Conservation (phyloP, 2,329 filamentous ascomycete genomes). For the Cladophialophora chaetospira region DNA sequence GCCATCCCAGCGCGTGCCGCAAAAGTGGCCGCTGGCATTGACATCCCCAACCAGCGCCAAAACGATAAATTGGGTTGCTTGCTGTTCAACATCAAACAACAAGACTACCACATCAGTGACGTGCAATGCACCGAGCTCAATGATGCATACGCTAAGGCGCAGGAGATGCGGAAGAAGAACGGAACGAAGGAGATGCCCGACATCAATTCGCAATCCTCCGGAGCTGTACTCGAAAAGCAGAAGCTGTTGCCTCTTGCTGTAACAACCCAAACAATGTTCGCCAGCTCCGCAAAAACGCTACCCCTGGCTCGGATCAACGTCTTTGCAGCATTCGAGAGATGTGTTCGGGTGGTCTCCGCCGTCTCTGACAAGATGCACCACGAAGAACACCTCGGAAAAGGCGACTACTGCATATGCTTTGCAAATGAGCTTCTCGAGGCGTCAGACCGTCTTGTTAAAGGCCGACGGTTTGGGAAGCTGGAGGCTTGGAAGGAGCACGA, state of each 20-base stretch:
- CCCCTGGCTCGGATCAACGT: conserved; percentile 34
- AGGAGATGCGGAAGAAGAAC: not conserved
- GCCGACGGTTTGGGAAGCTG: conserved; percentile 21
- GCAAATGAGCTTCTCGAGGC: conserved; percentile 30
- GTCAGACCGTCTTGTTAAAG: conserved; percentile 32
- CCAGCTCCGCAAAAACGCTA: conserved; percentile 1
- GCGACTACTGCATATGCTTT: conserved; percentile 36
- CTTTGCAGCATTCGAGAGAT: conserved; percentile 33
- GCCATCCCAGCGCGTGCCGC: conserved; percentile 34
- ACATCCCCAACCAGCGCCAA: conserved; percentile 17
- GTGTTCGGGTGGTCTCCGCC: conserved; percentile 30
- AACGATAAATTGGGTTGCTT: conserved; percentile 22
- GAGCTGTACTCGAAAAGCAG: not conserved
- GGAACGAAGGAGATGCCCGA: not conserved
- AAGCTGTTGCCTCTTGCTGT: not conserved
- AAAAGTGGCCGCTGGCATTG: conserved; percentile 34
- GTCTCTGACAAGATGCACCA: conserved; percentile 34
- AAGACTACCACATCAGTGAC: conserved; percentile 30
- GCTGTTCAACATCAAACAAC: conserved; percentile 33
- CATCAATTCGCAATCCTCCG: not conserved
- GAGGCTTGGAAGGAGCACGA: conserved; percentile 31
- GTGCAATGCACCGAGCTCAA: conserved; percentile 16
- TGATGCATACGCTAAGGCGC: not conserved
- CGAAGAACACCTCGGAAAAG: conserved; percentile 18
- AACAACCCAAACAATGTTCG: not conserved